phyloP scores from a whole-genome alignment of 2,329 filamentous ascomycete species.

The Penicillium sp. region DNA sequence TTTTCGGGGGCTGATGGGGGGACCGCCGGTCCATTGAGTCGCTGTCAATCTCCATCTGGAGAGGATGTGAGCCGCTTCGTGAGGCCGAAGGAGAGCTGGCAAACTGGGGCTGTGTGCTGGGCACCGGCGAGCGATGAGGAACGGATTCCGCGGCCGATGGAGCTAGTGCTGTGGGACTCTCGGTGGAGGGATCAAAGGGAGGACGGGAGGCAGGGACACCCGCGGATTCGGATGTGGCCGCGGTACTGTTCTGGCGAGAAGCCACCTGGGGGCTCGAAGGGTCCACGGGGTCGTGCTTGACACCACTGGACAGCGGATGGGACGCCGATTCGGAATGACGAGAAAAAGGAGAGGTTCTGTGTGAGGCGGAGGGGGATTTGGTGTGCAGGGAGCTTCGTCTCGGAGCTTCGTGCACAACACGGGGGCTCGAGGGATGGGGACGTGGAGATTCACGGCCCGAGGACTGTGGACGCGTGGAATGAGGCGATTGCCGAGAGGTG shows the following conservation, averaged over 20 bases:
- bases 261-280: constrained; percentile 74
- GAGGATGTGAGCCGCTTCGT: constrained; percentile 13
- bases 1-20: constrained; percentile 37
- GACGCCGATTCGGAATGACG: constrained; percentile 25
- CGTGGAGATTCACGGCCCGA: constrained; percentile 33
- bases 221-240: constrained; percentile 22
- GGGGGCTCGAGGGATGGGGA: constrained; percentile 29
- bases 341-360: constrained; percentile 35
- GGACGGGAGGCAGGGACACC: constrained; percentile 20
- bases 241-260: constrained; percentile 26
- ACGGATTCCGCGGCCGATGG: constrained; percentile 13
- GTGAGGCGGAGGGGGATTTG: constrained; percentile 27
- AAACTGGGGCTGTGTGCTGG: constrained; percentile 15
- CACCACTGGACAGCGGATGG: constrained; percentile 43
- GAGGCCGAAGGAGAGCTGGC: constrained; percentile 26
- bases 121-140: constrained; percentile 11
- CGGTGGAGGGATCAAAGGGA: constrained; percentile 26
- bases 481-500: constrained; percentile 31
- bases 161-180: constrained; percentile 20
- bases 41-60: constrained; percentile 22
- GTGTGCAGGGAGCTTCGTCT: constrained; percentile 21
- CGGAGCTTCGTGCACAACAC: constrained; percentile 26
- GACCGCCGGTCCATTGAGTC: constrained; percentile 11
- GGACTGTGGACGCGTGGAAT: constrained; percentile 32
- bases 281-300: constrained; percentile 62